Percentiles rank a stretch among this genome's conserved stretches.
Conservation (phyloP, 2,329 filamentous ascomycete species). For the Scedosporium dehoogii region DNA sequence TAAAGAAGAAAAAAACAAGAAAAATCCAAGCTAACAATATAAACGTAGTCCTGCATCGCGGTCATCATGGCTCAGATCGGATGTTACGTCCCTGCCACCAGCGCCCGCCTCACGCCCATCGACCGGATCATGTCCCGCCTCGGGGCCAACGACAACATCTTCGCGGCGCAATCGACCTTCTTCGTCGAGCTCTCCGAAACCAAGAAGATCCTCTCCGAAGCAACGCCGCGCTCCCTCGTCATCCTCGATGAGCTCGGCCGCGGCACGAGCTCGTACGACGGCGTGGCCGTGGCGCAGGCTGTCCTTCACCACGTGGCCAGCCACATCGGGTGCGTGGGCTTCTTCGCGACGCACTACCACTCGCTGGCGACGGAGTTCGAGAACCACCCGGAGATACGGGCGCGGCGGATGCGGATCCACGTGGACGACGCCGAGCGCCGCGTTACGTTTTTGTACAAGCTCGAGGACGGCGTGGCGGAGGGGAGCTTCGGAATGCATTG, state of each 20-base stretch:
- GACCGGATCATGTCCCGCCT: conserved; percentile 98
- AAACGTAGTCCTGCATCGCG: conserved; percentile 69
- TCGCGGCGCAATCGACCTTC: conserved; percentile 94
- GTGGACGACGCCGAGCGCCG: conserved; percentile 75
- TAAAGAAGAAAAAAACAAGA: no score
- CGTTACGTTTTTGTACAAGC: conserved; percentile 94
- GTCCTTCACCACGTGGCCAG: conserved; percentile 94
- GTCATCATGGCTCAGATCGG: conserved; percentile 97
- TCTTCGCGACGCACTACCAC: conserved; percentile 98
- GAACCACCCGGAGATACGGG: conserved; percentile 74
- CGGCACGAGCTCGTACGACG: conserved; percentile 91
- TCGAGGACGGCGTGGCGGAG: conserved; percentile 88
- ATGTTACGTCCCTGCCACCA: conserved; percentile 77
- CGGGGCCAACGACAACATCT: conserved; percentile 97
- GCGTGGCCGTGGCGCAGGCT: conserved; percentile 90
- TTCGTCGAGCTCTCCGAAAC: conserved; percentile 97
- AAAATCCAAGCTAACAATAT: conserved; percentile 16
- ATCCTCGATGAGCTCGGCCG: conserved; percentile 95
- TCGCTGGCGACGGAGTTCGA: conserved; percentile 86
- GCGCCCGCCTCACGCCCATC: conserved; percentile 76
- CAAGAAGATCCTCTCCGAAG: conserved; percentile 93
- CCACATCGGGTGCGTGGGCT: conserved; percentile 86
- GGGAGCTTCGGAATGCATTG: conserved; percentile 99
- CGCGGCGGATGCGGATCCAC: conserved; percentile 87
- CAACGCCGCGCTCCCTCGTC: conserved; percentile 85